Evolutionary conservation across 768 basidiomycete species (phyloP), one percentile per base, ranked within the genome.

Genomic region (Naganishia vishniacii): DNA sequence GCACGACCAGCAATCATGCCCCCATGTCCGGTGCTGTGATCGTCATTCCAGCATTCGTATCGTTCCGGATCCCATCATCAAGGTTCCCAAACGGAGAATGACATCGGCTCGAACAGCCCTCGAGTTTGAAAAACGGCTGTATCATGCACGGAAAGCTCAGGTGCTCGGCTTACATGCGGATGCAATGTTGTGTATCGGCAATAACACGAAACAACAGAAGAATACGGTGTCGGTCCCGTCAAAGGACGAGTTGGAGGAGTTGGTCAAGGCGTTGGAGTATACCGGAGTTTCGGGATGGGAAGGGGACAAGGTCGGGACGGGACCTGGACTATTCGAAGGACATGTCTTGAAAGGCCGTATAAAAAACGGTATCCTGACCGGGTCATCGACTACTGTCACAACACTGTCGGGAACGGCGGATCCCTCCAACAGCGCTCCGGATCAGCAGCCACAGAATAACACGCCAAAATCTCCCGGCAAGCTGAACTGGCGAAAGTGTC

Each of bases 261-360:
- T 75, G 40, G 37, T 73, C 20, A 68, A 69, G 15, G 61, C 68
- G 2, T 59, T 75, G 13, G 70, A 73, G 48, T 49, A 69, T 62
- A 46, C 72, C 4, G 71, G 70, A 13, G 60, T 73, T 1, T 51
- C 53, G 4, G 66, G 66, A 0, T 75, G 74, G 74, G 59, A 67
- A 18, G 68, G 69, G 25, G 74, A 75, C 49, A 62, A 53, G 41
- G 67, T 66, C 16, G 69, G 70, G 41, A 20, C 48, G 3, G 62
- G 62, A 40, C 48, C 62, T 13, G 62, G 62, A 16, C 3, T 73
- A 67, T 72, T 67, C 68, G 59, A 60, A 53, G 15, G 68, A 48
- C 51, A 53, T 53, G 23, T 59, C 29, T 28, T 63, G 69, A 45
- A 26, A 48, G 60, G 51, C 32, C 23, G 56, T 41, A 40, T 56